Base-by-base conservation (phyloP, 2,329 filamentous ascomycete species). In the Xenoacremonium recifei region DNA sequence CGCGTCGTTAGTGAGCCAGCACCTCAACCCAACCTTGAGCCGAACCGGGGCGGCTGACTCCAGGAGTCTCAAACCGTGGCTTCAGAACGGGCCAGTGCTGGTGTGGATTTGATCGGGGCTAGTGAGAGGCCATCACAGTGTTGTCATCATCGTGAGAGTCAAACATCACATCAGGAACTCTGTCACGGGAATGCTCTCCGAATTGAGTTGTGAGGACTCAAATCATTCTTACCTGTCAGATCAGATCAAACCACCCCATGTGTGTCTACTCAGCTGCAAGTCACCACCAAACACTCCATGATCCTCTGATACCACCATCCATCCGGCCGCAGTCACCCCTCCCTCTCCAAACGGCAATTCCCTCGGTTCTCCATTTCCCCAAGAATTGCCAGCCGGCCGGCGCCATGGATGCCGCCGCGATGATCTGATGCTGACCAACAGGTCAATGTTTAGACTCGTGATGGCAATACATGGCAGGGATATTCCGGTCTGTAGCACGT, bases 341-440 rank as follows among this genome's bases (percentile, higher is more conserved):
- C 16, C 21, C 23, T 7, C 21, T 15, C 7, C 17, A 18, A 40
- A 40, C 40, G 44, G 44, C 40, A 44, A 40, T 32, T 29, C 21
- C 37, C 23, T 27, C 23, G 23, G 23, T 27, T 6, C 29, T 43
- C 40, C 35, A 41, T 44, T 39, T 44, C 40, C 34, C 40, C 40
- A 43, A 47, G 29, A 18, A 25, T 13, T 19, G n/a, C 29, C 29
- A 33, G 20, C n/a, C 29, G 17, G 29, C 18, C 27, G 21, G 32
- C 32, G 6, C 9, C 29, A 32, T 9, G 16, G 16, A 10, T 9
- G 13, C 23, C 23, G 13, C 9, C 23, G 23, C 15, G 6, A 32
- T 32, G 29, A 32, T 32, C 29, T 32, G 29, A 32, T 16, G 29
- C 29, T 32, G 29, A 32, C 15, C 16, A 11, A 11, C 29, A 32